phyloP scores from a whole-genome alignment of 2,329 filamentous ascomycete genomes.

The Colletotrichum siamense region DNA sequence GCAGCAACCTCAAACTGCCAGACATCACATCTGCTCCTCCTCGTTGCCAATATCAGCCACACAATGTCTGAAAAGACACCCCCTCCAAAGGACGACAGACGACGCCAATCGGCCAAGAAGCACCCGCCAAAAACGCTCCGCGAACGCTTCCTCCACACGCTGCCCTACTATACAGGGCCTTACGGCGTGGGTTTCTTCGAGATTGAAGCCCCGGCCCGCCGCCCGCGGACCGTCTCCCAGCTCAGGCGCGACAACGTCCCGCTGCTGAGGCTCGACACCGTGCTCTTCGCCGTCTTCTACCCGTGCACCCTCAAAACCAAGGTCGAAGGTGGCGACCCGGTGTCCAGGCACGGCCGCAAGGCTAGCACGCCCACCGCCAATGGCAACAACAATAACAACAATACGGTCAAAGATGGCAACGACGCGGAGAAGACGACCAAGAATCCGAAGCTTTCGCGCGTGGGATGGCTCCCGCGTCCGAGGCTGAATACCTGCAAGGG shows the following conservation, averaged over 20 bases:
- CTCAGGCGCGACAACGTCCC: conserved; percentile 44
- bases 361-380: background rate
- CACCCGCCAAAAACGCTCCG: conserved; percentile 35
- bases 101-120: conserved; percentile 24
- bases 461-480: conserved; percentile 68
- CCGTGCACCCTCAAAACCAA: conserved; percentile 51
- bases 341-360: background rate
- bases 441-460: conserved; percentile 48
- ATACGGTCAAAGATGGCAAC: background rate
- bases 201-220: conserved; percentile 63
- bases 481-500: conserved; percentile 60
- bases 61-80: background rate
- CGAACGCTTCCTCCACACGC: conserved; percentile 47
- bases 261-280: conserved; percentile 54
- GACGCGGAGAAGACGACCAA: background rate
- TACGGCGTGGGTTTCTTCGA: conserved; percentile 74
- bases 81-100: background rate
- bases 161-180: conserved; percentile 68
- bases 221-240: conserved; percentile 43
- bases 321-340: conserved; percentile 29
- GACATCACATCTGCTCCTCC: background rate
- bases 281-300: conserved; percentile 71
- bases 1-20: background rate
- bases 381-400: background rate
- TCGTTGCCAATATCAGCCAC: background rate